A percentile compares a stretch with the other conserved stretches of the same genome.
phyloP scores from a whole-genome alignment of 495 filamentous ascomycete species.

The Hypoxylon subgilvum region DNA sequence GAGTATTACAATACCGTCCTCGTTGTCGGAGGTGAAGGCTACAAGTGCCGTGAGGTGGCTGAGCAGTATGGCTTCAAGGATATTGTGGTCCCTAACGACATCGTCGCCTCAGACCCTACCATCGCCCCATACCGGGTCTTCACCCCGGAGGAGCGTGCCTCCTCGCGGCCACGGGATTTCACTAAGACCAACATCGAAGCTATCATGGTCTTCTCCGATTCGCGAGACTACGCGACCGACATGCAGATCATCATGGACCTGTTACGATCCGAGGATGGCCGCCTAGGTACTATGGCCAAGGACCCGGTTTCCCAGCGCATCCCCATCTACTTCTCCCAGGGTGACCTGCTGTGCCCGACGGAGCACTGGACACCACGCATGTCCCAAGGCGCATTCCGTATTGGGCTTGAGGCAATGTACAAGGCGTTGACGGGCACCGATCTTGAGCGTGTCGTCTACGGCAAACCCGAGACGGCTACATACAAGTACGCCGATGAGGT shows the following conservation, averaged over 20 bases:
- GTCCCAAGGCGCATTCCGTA: constrained; percentile 77
- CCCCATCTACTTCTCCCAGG: constrained; percentile 77
- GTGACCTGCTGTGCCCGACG: constrained; percentile 77
- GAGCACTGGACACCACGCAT: constrained; percentile 76
- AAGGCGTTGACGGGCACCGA: constrained; percentile 74
- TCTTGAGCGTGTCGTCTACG: constrained; percentile 83
- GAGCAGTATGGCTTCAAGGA: constrained; percentile 70
- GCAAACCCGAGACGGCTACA: constrained; percentile 78
- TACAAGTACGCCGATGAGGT: constrained; percentile 85
- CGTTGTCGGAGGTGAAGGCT: constrained; percentile 70
- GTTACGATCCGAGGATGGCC: constrained; percentile 74
- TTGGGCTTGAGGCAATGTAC: constrained; percentile 79
- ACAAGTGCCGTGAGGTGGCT: constrained; percentile 69
- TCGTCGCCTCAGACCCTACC: constrained; percentile 64
- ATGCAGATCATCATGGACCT: constrained; percentile 86
- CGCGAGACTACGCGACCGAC: constrained; percentile 82
- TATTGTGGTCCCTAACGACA: constrained; percentile 70
- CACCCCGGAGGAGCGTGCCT: constrained; percentile 62
- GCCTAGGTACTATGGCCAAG: constrained; percentile 68
- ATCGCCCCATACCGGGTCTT: constrained; percentile 70
- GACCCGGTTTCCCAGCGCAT: constrained; percentile 70
- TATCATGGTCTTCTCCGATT: constrained; percentile 83
- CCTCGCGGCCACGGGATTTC: constrained; percentile 68
- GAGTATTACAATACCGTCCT: constrained; percentile 71
- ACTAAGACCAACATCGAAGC: constrained; percentile 75